Percentiles rank a stretch among this genome's conserved stretches.
Evolutionary conservation across 805 yeast genomes (phyloP).

Genomic region (Phaffomyces thermotolerans): DNA sequence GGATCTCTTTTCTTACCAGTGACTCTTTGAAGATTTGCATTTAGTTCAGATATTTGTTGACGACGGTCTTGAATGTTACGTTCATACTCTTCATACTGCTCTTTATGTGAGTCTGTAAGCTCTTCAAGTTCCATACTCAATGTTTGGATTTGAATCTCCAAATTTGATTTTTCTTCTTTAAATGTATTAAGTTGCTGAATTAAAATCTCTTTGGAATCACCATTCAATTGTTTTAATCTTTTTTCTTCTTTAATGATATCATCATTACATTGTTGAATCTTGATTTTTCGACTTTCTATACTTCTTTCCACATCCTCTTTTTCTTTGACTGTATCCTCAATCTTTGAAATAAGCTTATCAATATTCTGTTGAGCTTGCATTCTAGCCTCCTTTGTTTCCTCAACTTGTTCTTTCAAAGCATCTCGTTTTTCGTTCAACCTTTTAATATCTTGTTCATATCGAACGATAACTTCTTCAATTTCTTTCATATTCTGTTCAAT

Average conservation of each 20-base stretch:
- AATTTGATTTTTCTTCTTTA: not conserved
- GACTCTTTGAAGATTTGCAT: not conserved
- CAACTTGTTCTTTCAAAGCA: constrained; percentile 1
- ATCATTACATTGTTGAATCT: constrained; percentile 13
- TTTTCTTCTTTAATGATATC: constrained; percentile 20
- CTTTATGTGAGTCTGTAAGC: constrained; percentile 1
- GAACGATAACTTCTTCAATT: constrained; percentile 2
- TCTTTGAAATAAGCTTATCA: constrained; percentile 1
- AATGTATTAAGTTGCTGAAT: constrained; percentile 8
- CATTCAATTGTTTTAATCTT: constrained; percentile 23
- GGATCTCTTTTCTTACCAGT: constrained; percentile 8
- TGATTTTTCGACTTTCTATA: constrained; percentile 12
- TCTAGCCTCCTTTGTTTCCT: not conserved
- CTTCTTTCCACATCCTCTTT: constrained; percentile 14
- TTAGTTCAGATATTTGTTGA: constrained; percentile 6
- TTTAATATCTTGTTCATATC: not conserved
- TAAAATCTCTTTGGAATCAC: constrained; percentile 20
- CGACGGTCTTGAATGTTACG: constrained; percentile 5
- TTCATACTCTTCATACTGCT: constrained; percentile 1
- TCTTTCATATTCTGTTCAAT: constrained; percentile 4
- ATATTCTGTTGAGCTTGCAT: constrained; percentile 5
- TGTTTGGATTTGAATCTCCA: constrained; percentile 1
- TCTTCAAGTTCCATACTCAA: not conserved
- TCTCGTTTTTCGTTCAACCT: constrained; percentile 5
- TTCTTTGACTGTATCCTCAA: constrained; percentile 17